Percentiles rank a stretch among this genome's conserved stretches.
Conservation (phyloP, 1,284 basidiomycete species). For the Ceratobasidium papillatum region DNA sequence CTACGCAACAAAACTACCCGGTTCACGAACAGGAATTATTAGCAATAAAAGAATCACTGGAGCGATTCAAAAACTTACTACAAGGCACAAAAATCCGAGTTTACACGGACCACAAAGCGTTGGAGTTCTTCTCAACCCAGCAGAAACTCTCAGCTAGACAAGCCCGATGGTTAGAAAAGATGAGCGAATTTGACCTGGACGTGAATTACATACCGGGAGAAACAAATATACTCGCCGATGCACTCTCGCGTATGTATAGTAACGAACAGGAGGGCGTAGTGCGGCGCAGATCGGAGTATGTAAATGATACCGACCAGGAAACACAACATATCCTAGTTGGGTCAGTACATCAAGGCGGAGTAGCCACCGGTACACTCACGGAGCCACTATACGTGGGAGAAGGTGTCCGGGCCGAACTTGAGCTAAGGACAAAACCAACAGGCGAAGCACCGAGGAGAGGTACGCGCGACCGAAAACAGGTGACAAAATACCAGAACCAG, state of each 20-base stretch:
- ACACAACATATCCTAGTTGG: conserved; percentile 44
- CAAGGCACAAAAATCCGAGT: conserved; percentile 52
- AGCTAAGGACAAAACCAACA: background rate
- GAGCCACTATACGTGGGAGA: conserved; percentile 49
- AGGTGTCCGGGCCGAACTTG: conserved; percentile 53
- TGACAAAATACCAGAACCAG: background rate
- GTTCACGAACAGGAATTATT: conserved; percentile 55
- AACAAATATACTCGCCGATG: conserved; percentile 49
- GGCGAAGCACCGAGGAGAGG: background rate
- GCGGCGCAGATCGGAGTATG: conserved; percentile 48
- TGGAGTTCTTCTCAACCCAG: conserved; percentile 51
- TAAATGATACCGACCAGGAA: conserved; percentile 43
- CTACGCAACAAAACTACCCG: conserved; percentile 55
- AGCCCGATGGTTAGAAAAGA: conserved; percentile 53
- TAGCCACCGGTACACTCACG: background rate
- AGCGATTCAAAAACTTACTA: conserved; percentile 53
- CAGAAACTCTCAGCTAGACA: conserved; percentile 51
- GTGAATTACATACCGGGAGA: conserved; percentile 46
- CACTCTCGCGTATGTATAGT: conserved; percentile 53
- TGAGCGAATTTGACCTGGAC: conserved; percentile 52
- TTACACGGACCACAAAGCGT: conserved; percentile 52
- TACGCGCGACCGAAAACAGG: background rate
- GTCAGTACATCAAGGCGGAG: background rate
- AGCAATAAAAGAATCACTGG: conserved; percentile 53
- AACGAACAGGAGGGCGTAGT: conserved; percentile 49